Base-by-base conservation (phyloP, 2,329 filamentous ascomycete genomes). In the Sordariomycetes sp. region DNA sequence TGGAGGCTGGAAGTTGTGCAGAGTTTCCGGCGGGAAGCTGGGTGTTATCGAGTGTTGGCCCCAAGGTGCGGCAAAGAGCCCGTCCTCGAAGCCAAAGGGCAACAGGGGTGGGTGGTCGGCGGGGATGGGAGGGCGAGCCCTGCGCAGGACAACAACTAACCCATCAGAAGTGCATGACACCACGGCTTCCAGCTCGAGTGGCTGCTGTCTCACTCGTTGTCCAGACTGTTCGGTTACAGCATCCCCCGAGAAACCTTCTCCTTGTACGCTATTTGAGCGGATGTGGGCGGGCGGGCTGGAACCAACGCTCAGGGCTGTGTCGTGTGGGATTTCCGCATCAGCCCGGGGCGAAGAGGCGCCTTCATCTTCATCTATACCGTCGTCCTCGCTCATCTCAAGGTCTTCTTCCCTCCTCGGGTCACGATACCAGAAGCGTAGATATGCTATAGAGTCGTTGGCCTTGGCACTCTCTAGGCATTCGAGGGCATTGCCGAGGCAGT, bases 151-250 rank as follows among this genome's bases (percentile, higher is more conserved):
- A 8, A 95, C 89, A 2, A 95, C 89, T 0, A 96, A 76, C 1
- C 90, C 90, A 68, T 96, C 90, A 0, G 90, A 95, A 2, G 90
- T 90, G 71, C 90, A 96, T 0, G 90, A 95, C 5, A 96, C 86
- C n/a, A 96, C 89, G 2, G 90, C 90, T 72, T 96, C 90, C 3
- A 96, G 75, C 71, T 95, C 89, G 56, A 90, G 77, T 25, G 22
- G 12, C 24, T 53, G 28, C 20, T 51, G 28, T 37, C 4, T 11
- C 22, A 3, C 16, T 24, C 40, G 46, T 16, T 57, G 40, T 22
- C 25, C 25, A 28, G 25, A 16, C 7, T 55, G 58, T 68, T 67
- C 40, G 22, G 20, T 4, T 28, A 48, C 28, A 20, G 25, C 69
- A 16, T 32, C 4, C 16, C 18, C 18, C 18, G 40, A 46, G 40